phyloP scores from a whole-genome alignment of 1,284 basidiomycete species.

The Anthracocystis panici-leucophaei region DNA sequence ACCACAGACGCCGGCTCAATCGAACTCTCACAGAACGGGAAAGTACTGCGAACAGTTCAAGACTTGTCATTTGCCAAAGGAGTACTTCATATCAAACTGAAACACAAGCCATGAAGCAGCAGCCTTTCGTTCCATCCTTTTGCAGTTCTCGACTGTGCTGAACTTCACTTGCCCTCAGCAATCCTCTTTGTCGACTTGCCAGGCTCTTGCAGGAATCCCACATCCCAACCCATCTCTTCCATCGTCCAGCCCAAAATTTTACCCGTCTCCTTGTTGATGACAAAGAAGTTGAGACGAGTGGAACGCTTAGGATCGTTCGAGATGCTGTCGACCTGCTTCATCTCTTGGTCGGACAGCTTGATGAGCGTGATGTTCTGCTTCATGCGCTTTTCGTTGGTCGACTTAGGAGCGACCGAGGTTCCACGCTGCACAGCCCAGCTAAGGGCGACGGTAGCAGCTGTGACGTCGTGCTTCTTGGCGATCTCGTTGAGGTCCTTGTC shows the following conservation, averaged over 20 bases:
- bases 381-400: slow-evolving; percentile 77
- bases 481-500: slow-evolving; percentile 79
- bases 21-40: slow-evolving; percentile 21
- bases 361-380: slow-evolving; percentile 79
- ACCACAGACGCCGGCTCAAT: slow-evolving; percentile 18
- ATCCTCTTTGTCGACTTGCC: slow-evolving; percentile 14
- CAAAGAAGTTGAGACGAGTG: slow-evolving; percentile 33
- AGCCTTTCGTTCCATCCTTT: background rate
- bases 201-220: slow-evolving; percentile 27
- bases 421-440: slow-evolving; percentile 80
- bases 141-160: background rate
- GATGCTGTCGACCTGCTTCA: slow-evolving; percentile 64
- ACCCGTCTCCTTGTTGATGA: slow-evolving; percentile 38
- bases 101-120: background rate
- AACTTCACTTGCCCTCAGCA: slow-evolving; percentile 5
- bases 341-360: slow-evolving; percentile 76
- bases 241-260: slow-evolving; percentile 51
- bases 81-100: slow-evolving; percentile 15
- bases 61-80: slow-evolving; percentile 50
- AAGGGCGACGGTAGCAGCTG: slow-evolving; percentile 76
- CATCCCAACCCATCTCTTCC: slow-evolving; percentile 60
- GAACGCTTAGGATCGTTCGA: slow-evolving; percentile 46
- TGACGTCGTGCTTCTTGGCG: slow-evolving; percentile 74
- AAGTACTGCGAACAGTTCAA: slow-evolving; percentile 29
- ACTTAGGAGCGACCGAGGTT: slow-evolving; percentile 56